Conservation (phyloP, 2,329 filamentous ascomycete genomes). For the Aspergillus glaucus region DNA sequence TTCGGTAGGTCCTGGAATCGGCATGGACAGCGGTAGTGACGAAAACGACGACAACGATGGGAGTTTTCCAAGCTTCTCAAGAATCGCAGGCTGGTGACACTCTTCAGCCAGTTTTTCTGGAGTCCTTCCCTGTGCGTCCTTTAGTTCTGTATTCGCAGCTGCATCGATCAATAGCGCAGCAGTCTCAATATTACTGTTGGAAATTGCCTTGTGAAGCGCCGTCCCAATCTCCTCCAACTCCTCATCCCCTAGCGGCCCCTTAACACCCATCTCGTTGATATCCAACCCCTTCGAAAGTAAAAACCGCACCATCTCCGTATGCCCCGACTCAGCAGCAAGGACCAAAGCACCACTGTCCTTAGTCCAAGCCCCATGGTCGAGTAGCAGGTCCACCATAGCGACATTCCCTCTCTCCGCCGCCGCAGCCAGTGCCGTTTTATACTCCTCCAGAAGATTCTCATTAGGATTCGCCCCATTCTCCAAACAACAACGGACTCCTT, state of each 20-base stretch:
- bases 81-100: background rate
- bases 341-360: background rate
- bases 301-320: conserved; percentile 2
- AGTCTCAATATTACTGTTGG: background rate
- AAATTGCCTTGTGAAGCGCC: conserved; percentile 3
- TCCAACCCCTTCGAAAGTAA: conserved; percentile 2
- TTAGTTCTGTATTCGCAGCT: background rate
- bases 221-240: conserved; percentile 1
- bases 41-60: background rate
- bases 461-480: conserved; percentile 4
- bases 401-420: background rate
- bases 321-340: background rate
- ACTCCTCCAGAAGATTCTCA: background rate
- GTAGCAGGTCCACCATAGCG: background rate
- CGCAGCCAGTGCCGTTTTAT: background rate
- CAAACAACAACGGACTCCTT: background rate
- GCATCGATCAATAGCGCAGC: conserved; percentile 1
- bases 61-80: background rate
- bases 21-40: no score
- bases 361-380: background rate
- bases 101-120: background rate
- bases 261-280: conserved; percentile 3
- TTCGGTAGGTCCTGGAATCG: no score
- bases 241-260: conserved; percentile 1
- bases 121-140: conserved; percentile 2